These are phyloP conservation scores for Metschnikowia borealis DNA, from an alignment of 805 yeast species.

Conservation along the genomic window DNA sequence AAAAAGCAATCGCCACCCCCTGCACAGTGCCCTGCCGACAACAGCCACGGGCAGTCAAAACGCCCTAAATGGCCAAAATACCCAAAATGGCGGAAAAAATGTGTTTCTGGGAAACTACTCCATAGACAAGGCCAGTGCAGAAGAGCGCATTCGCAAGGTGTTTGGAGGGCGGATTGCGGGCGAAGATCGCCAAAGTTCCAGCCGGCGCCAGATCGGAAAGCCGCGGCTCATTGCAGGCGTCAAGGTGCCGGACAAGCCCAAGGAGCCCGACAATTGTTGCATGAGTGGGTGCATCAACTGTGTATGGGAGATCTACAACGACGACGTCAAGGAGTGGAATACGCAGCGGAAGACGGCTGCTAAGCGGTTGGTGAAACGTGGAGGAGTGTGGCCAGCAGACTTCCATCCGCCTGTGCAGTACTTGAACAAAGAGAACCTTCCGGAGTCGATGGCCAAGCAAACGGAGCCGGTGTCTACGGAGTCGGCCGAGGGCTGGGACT, in stretches of 20 bases:
- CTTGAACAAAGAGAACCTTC: conserved; percentile 32
- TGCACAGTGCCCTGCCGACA: conserved; percentile 14
- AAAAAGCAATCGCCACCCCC: conserved; percentile 31
- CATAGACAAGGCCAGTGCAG: conserved; percentile 26
- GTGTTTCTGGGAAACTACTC: conserved; percentile 3
- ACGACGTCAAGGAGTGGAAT: conserved; percentile 84
- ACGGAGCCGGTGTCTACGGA: conserved; percentile 3
- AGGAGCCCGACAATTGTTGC: conserved; percentile 93
- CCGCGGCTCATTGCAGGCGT: conserved; percentile 53
- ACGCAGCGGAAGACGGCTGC: conserved; percentile 56
- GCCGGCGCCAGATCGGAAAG: conserved; percentile 34
- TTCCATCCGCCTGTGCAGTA: conserved; percentile 38
- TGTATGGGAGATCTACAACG: conserved; percentile 92
- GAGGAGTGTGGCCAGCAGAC: conserved; percentile 43
- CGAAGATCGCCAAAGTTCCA: conserved; percentile 40
- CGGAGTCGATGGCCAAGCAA: conserved; percentile 30
- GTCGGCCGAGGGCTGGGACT: conserved; percentile 31
- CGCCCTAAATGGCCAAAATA: background rate
- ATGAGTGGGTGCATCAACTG: conserved; percentile 97
- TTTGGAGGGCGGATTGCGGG: conserved; percentile 59
- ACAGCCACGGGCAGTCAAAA: background rate
- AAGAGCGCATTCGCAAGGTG: conserved; percentile 45
- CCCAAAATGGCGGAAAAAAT: background rate
- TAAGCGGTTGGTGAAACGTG: conserved; percentile 28
- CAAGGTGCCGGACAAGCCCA: conserved; percentile 75